These are phyloP conservation scores for Selenicereus undatus DNA, from an alignment of 148 eudicot genomes.

Conservation along the genomic window DNA sequence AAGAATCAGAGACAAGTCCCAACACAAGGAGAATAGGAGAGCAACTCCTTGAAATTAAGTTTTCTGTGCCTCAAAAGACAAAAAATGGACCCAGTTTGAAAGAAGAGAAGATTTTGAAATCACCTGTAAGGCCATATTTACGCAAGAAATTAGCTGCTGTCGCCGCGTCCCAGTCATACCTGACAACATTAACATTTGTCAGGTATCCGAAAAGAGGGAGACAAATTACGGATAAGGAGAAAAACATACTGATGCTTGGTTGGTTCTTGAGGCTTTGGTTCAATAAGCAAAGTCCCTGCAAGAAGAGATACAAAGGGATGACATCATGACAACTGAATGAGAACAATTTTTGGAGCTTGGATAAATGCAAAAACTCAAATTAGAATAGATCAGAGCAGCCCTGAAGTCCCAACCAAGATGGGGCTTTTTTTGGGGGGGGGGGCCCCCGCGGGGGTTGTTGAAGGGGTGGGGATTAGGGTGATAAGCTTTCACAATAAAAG, in stretches of 20 bases:
- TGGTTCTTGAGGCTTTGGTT: slow-evolving; percentile 98
- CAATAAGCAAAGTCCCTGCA: slow-evolving; percentile 84
- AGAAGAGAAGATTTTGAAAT: slow-evolving; percentile 3
- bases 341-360: neutral
- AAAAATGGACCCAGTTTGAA: neutral
- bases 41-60: neutral
- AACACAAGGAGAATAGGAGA: neutral
- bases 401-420: slow-evolving; percentile 50
- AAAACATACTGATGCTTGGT: slow-evolving; percentile 89
- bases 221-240: neutral
- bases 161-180: slow-evolving; percentile 99
- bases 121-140: slow-evolving; percentile 86
- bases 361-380: neutral
- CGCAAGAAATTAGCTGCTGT: slow-evolving; percentile 95
- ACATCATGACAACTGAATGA: neutral
- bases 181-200: slow-evolving; percentile 29
- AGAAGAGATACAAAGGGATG: slow-evolving; percentile 9
- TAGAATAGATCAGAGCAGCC: slow-evolving; percentile 23
- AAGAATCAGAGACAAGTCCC: too few relatives aligned
- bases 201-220: neutral
- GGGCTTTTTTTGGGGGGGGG: neutral
- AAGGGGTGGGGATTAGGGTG: neutral
- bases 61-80: neutral
- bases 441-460: neutral
- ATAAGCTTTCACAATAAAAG: neutral